Evolutionary conservation across 139 green algal genomes (phyloP).

Genomic region (Desmodesmus armatus): DNA sequence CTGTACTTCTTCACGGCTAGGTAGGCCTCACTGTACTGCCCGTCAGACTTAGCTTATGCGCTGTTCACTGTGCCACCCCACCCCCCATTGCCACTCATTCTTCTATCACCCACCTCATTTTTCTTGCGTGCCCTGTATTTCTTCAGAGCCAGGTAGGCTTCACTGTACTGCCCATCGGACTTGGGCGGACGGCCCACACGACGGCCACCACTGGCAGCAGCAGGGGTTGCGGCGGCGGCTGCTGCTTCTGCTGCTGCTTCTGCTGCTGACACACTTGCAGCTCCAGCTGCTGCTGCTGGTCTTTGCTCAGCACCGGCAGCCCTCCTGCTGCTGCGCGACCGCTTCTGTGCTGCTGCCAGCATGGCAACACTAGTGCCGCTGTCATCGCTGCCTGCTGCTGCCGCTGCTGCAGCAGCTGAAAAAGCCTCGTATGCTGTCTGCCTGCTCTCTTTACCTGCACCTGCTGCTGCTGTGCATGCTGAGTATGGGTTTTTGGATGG

Average conservation of each 20-base stretch:
- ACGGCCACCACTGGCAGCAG: no score
- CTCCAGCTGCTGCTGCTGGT: not conserved
- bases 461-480: slow-evolving; percentile 3
- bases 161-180: slow-evolving; percentile 2
- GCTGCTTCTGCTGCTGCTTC: not conserved
- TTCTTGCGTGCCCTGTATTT: slow-evolving; percentile 21
- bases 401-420: not conserved
- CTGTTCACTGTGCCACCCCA: no score
- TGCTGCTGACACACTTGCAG: not conserved
- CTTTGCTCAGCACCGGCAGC: no score
- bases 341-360: not conserved
- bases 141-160: slow-evolving; percentile 15
- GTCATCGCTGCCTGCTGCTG: no score
- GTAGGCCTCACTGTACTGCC: slow-evolving; percentile 15
- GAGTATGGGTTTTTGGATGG: no score
- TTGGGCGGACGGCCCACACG: not conserved
- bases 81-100: not conserved
- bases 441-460: no score
- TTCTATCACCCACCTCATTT: not conserved
- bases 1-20: slow-evolving; percentile 27
- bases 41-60: slow-evolving; percentile 15
- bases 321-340: not conserved
- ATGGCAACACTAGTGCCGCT: no score
- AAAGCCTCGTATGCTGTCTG: not conserved
- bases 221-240: not conserved